Percentiles rank a stretch among this genome's conserved stretches.
phyloP scores from a whole-genome alignment of 768 basidiomycete species.

The Hypsizygus marmoreus region DNA sequence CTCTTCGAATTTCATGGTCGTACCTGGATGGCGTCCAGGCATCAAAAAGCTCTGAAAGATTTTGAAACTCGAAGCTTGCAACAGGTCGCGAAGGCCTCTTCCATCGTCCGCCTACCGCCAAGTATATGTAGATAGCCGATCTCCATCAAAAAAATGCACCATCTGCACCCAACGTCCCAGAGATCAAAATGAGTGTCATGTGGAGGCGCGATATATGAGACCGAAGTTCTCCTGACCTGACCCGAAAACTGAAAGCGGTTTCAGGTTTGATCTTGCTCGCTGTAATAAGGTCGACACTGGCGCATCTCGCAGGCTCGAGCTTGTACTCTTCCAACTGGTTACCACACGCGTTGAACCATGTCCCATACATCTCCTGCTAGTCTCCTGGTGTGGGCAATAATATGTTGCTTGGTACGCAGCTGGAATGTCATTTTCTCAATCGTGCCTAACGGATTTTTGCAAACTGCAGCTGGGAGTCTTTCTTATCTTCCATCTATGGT shows the following conservation, averaged over 20 bases:
- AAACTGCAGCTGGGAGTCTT: constrained; percentile 64
- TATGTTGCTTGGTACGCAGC: constrained; percentile 51
- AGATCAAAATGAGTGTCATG: constrained; percentile 12
- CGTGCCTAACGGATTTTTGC: background rate
- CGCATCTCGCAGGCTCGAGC: constrained; percentile 24
- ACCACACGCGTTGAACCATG: constrained; percentile 38
- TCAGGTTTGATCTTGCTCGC: constrained; percentile 5
- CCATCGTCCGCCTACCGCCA: no score
- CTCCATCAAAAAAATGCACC: constrained; percentile 13
- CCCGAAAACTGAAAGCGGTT: constrained; percentile 6
- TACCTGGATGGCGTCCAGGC: no score
- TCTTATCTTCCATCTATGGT: constrained; percentile 75
- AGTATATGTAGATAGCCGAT: constrained; percentile 13
- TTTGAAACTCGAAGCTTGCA: no score
- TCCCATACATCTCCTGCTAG: constrained; percentile 63
- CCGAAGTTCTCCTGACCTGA: background rate
- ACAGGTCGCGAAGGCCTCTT: no score
- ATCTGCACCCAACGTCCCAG: constrained; percentile 1
- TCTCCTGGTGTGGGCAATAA: constrained; percentile 63
- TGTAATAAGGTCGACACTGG: constrained; percentile 1
- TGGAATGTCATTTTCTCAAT: background rate
- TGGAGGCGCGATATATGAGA: constrained; percentile 12
- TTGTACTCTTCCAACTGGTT: constrained; percentile 17
- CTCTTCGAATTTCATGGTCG: no score
- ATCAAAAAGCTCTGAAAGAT: no score